phyloP scores from a whole-genome alignment of 352 stramenopile genomes.

The Phytophthora cryptogea region DNA sequence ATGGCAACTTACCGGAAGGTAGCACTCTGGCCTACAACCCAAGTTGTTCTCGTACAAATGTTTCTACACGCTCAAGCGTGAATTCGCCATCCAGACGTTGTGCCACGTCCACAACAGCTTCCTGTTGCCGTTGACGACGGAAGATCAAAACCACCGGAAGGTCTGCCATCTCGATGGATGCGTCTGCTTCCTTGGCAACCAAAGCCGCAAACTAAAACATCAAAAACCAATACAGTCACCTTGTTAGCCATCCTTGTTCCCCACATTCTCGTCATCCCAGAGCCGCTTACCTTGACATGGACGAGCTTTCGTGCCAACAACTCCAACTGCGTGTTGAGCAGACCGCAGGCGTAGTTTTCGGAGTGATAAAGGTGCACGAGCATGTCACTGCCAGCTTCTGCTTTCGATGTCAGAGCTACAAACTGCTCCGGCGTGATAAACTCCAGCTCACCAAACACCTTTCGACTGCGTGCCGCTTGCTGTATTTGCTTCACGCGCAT shows the following conservation, averaged over 20 bases:
- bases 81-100: slow-evolving; percentile 67
- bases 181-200: slow-evolving; percentile 67
- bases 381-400: slow-evolving; percentile 22
- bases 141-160: slow-evolving; percentile 76
- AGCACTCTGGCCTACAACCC: background rate
- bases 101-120: slow-evolving; percentile 67
- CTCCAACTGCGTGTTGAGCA: slow-evolving; percentile 74
- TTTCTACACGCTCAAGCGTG: slow-evolving; percentile 50
- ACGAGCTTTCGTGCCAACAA: slow-evolving; percentile 55
- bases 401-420: slow-evolving; percentile 43
- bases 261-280: background rate
- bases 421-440: slow-evolving; percentile 63
- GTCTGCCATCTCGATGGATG: slow-evolving; percentile 64
- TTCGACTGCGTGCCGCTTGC: slow-evolving; percentile 34
- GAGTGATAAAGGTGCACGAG: slow-evolving; percentile 72
- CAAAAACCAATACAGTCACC: slow-evolving; percentile 5
- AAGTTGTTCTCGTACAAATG: slow-evolving; percentile 45
- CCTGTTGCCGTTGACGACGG: slow-evolving; percentile 47
- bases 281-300: slow-evolving; percentile 57
- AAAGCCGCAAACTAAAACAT: slow-evolving; percentile 52
- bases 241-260: background rate
- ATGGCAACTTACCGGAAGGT: no score
- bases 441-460: slow-evolving; percentile 57
- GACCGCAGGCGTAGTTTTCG: slow-evolving; percentile 72
- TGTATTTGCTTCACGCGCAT: slow-evolving; percentile 74